A percentile compares a stretch with the other conserved stretches of the same genome.
Evolutionary conservation across 768 basidiomycete genomes (phyloP).

Genomic region (Russula compacta): DNA sequence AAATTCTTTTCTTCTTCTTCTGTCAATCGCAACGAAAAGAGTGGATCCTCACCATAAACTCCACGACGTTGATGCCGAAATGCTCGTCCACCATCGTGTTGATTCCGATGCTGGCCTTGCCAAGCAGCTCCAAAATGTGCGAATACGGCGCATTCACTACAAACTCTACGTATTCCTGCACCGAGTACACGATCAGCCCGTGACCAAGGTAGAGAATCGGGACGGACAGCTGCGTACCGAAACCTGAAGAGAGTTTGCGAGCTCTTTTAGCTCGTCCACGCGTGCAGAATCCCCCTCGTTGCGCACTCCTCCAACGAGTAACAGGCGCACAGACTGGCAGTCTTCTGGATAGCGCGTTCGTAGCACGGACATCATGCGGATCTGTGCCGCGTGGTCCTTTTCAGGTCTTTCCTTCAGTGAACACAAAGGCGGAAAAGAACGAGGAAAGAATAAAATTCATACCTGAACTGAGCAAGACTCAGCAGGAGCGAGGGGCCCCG

Average conservation of each 20-base stretch:
- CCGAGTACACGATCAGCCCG: not conserved
- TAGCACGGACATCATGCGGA: constrained; percentile 57
- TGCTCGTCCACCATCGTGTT: constrained; percentile 99
- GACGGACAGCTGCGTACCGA: constrained; percentile 35
- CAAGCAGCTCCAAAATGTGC: constrained; percentile 60
- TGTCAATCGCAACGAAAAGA: not conserved
- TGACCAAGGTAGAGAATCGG: constrained; percentile 1
- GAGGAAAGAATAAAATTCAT: constrained; percentile 18
- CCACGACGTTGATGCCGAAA: constrained; percentile 96
- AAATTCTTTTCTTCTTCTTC: not conserved
- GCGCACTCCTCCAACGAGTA: constrained; percentile 81
- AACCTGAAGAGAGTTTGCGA: constrained; percentile 57
- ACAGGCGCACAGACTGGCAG: constrained; percentile 35
- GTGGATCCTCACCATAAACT: constrained; percentile 71
- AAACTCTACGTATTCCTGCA: constrained; percentile 63
- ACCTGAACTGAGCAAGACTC: constrained; percentile 93
- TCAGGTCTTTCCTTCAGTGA: constrained; percentile 57
- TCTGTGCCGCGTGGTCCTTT: constrained; percentile 82
- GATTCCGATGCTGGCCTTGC: constrained; percentile 70
- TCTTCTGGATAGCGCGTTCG: constrained; percentile 54
- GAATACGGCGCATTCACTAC: constrained; percentile 76
- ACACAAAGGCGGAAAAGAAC: not conserved
- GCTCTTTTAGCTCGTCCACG: constrained; percentile 46
- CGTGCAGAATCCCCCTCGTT: constrained; percentile 66
- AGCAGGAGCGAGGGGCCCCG: constrained; percentile 58